phyloP scores from a whole-genome alignment of 1,139 yeast genomes.

The Hansenula sp. region DNA sequence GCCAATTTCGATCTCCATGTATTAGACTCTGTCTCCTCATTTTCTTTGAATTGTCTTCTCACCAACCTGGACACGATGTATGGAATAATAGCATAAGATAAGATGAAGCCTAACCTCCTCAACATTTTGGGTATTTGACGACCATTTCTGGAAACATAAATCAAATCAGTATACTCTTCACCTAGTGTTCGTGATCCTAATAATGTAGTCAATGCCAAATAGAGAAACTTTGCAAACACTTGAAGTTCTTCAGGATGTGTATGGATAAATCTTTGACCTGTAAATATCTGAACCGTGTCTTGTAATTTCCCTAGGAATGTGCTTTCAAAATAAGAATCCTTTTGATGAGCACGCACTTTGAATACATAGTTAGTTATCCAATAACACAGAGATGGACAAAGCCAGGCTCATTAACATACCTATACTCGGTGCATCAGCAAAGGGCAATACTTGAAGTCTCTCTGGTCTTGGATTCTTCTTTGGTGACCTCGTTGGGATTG shows the following conservation, averaged over 20 bases:
- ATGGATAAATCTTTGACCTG: constrained; percentile 64
- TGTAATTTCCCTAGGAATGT: constrained; percentile 51
- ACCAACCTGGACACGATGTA: constrained; percentile 36
- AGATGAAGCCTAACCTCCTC: constrained; percentile 48
- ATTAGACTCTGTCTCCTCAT: constrained; percentile 20
- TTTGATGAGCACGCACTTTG: constrained; percentile 76
- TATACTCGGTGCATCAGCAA: constrained; percentile 41
- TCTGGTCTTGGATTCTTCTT: not conserved
- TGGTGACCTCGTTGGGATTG: not conserved
- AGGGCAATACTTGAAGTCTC: constrained; percentile 24
- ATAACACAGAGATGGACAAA: not conserved
- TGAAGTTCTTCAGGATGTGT: constrained; percentile 61
- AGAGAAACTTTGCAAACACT: constrained; percentile 53
- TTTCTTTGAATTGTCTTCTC: constrained; percentile 12
- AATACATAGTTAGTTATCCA: constrained; percentile 18
- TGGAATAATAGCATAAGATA: constrained; percentile 56
- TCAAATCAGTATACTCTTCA: constrained; percentile 87
- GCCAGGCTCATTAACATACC: constrained; percentile 23
- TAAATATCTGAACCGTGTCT: constrained; percentile 50
- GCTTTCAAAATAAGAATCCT: constrained; percentile 71
- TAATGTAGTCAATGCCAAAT: constrained; percentile 69
- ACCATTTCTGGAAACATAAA: constrained; percentile 58
- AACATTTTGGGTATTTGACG: constrained; percentile 42
- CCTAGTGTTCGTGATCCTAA: constrained; percentile 82
- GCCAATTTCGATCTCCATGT: constrained; percentile 8